phyloP scores from a whole-genome alignment of 345 rosid genomes.

The Gossypium raimondii region DNA sequence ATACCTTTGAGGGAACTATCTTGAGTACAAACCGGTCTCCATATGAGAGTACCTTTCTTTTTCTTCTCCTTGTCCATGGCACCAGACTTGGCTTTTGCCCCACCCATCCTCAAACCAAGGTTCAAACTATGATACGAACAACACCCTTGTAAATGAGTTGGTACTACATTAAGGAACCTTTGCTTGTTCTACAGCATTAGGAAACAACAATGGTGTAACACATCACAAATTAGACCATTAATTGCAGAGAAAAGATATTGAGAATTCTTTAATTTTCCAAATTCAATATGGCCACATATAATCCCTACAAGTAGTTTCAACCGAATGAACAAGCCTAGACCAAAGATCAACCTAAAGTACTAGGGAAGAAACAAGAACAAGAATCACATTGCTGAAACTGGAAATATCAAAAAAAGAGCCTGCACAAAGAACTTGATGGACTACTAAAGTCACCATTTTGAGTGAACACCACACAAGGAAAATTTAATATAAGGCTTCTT shows the following conservation, averaged over 20 bases:
- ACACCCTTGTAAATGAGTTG: constrained; percentile 25
- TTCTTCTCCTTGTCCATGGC: constrained; percentile 32
- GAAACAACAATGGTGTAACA: not conserved
- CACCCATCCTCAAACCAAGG: constrained; percentile 27
- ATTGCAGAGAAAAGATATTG: not conserved
- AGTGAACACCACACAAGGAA: not conserved
- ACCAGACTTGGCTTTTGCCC: constrained; percentile 19
- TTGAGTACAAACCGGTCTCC: constrained; percentile 58
- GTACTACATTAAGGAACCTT: constrained; percentile 13
- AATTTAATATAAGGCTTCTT: too few species aligned
- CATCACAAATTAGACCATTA: not conserved
- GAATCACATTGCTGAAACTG: not conserved
- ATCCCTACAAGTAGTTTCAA: not conserved
- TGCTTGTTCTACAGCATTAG: not conserved
- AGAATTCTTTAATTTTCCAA: not conserved
- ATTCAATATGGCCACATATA: not conserved
- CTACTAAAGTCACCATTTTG: not conserved
- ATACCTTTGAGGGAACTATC: constrained; percentile 49
- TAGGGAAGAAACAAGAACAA: not conserved
- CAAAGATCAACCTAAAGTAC: not conserved
- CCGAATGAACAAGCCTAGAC: not conserved
- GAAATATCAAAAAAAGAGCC: not conserved
- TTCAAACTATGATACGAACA: constrained; percentile 29
- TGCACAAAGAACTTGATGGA: not conserved
- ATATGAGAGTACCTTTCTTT: constrained; percentile 32